Percentiles rank a stretch among this genome's conserved stretches.
Conservation (phyloP, 495 filamentous ascomycete genomes). For the Acidomyces sp. region DNA sequence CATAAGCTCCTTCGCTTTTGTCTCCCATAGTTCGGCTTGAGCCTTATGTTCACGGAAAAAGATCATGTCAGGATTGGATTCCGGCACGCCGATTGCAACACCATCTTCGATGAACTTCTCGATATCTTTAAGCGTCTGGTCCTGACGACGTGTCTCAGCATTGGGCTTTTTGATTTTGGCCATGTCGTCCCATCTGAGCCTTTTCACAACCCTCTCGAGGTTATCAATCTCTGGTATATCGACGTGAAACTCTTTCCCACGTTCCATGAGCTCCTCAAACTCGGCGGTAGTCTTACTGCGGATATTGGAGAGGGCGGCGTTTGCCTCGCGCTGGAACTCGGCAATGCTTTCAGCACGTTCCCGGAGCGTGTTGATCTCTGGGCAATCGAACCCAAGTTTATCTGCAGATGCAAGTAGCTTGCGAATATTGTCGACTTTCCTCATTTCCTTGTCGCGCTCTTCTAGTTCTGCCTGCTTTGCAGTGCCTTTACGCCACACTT, state of each 20-base stretch:
- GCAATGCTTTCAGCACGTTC: constrained; percentile 81
- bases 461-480: constrained; percentile 70
- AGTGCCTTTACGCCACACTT: constrained; percentile 64
- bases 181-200: constrained; percentile 79
- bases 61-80: constrained; percentile 61
- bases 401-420: constrained; percentile 75
- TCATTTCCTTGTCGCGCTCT: constrained; percentile 76
- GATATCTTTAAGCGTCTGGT: constrained; percentile 59
- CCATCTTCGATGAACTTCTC: constrained; percentile 63
- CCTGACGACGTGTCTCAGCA: constrained; percentile 31
- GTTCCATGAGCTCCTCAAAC: constrained; percentile 81
- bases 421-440: constrained; percentile 80
- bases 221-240: constrained; percentile 87
- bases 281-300: constrained; percentile 49
- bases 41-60: constrained; percentile 62
- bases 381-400: constrained; percentile 83
- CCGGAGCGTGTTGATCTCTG: constrained; percentile 74
- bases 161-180: constrained; percentile 31
- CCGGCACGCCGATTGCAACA: constrained; percentile 58
- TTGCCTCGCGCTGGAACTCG: constrained; percentile 70
- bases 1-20: constrained; percentile 88
- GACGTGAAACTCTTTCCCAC: constrained; percentile 79
- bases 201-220: constrained; percentile 65
- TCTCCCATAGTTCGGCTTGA: constrained; percentile 76
- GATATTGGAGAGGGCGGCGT: constrained; percentile 49